phyloP scores from a whole-genome alignment of 805 yeast species.

The Candida schatavii region DNA sequence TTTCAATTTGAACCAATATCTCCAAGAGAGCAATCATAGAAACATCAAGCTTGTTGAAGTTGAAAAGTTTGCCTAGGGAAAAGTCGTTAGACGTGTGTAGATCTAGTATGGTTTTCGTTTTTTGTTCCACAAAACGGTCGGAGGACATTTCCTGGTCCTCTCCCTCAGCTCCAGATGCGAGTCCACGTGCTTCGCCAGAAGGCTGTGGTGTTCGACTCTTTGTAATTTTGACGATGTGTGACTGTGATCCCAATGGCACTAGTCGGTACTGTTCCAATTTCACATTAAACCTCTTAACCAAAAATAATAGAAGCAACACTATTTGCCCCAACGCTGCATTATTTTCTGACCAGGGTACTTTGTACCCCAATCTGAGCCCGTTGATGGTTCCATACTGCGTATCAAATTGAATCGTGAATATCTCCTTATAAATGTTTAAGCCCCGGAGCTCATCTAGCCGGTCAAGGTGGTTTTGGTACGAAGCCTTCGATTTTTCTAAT shows the following conservation, averaged over 20 bases:
- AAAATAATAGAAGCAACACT: conserved; percentile 63
- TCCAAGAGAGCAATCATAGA: conserved; percentile 79
- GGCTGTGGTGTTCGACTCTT: conserved; percentile 12
- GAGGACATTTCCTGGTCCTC: not conserved
- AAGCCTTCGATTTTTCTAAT: conserved; percentile 60
- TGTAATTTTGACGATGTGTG: conserved; percentile 63
- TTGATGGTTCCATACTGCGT: conserved; percentile 87
- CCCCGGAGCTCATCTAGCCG: conserved; percentile 70
- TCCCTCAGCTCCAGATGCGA: conserved; percentile 2
- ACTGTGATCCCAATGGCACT: conserved; percentile 81
- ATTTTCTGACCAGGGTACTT: conserved; percentile 85
- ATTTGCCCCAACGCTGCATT: conserved; percentile 91
- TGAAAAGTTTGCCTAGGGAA: conserved; percentile 65
- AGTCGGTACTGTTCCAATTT: conserved; percentile 58
- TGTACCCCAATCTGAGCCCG: conserved; percentile 74
- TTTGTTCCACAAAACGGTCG: conserved; percentile 7
- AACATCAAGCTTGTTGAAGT: conserved; percentile 72
- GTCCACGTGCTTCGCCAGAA: not conserved
- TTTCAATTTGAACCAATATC: conserved; percentile 52
- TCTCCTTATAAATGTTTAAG: conserved; percentile 78
- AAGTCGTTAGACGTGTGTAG: conserved; percentile 70
- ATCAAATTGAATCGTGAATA: conserved; percentile 80
- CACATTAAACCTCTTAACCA: conserved; percentile 55
- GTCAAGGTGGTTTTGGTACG: conserved; percentile 58
- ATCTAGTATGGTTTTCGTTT: conserved; percentile 46